Conservation (phyloP, 2,329 filamentous ascomycete genomes). For the Neofusicoccum cordaticola region DNA sequence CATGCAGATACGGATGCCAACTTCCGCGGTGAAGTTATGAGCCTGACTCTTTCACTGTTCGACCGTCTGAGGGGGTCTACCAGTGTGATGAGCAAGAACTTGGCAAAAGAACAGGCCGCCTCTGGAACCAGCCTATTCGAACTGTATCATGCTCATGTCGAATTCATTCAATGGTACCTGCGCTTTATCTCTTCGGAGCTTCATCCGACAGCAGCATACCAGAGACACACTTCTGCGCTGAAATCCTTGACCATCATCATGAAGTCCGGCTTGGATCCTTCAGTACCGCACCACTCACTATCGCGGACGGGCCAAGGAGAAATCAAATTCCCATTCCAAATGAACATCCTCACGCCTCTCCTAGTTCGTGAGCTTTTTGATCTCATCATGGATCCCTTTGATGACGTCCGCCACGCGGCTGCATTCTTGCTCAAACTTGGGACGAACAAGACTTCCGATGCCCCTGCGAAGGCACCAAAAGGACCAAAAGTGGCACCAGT, state of each 20-base stretch:
- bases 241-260: slow-evolving; percentile 68
- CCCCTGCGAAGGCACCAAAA: not conserved
- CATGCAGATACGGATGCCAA: slow-evolving; percentile 85
- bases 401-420: slow-evolving; percentile 71
- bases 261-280: slow-evolving; percentile 63
- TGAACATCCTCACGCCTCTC: slow-evolving; percentile 42
- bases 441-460: not conserved
- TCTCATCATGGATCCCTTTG: slow-evolving; percentile 83
- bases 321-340: slow-evolving; percentile 49
- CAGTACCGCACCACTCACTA: slow-evolving; percentile 36
- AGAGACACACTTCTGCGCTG: slow-evolving; percentile 78
- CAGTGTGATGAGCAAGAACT: slow-evolving; percentile 28
- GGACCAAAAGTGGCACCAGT: not conserved
- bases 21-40: slow-evolving; percentile 76
- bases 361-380: slow-evolving; percentile 68
- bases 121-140: slow-evolving; percentile 17
- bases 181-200: slow-evolving; percentile 71
- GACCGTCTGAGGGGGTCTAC: slow-evolving; percentile 58
- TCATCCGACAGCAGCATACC: slow-evolving; percentile 79
- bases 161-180: slow-evolving; percentile 74
- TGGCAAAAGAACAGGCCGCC: not conserved
- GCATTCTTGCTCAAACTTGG: slow-evolving; percentile 44
- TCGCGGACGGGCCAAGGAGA: slow-evolving; percentile 51
- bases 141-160: slow-evolving; percentile 49
- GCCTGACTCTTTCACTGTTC: slow-evolving; percentile 71